Percentiles rank a stretch among this genome's conserved stretches.
phyloP scores from a whole-genome alignment of 176 grass and related monocot species.

The Aegilops bicornis region DNA sequence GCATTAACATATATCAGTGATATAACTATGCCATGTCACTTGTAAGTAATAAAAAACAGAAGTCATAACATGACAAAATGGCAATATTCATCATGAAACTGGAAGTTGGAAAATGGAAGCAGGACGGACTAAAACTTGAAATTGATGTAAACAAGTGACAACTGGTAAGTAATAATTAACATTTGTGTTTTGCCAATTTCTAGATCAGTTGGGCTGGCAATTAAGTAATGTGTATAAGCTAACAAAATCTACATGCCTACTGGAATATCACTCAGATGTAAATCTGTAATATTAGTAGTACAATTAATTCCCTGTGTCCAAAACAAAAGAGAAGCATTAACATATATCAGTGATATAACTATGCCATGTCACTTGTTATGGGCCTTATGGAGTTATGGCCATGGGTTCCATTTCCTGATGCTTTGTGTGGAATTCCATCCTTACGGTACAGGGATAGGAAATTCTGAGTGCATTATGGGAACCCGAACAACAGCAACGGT shows the following conservation, averaged over 20 bases:
- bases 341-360: neutral
- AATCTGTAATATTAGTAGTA: no score
- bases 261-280: neutral
- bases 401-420: constrained; percentile 1
- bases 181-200: neutral
- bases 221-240: neutral
- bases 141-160: neutral
- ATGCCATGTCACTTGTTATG: neutral
- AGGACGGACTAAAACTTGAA: neutral
- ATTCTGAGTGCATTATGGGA: neutral
- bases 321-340: neutral
- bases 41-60: no score
- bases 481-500: neutral
- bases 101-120: neutral
- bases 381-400: neutral
- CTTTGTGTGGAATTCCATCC: neutral
- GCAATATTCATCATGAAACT: neutral
- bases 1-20: neutral
- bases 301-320: neutral
- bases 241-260: neutral
- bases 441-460: neutral
- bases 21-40: neutral
- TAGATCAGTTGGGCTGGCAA: neutral
- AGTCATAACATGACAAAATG: neutral
- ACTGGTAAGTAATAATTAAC: neutral